Evolutionary conservation across 2,329 filamentous ascomycete species (phyloP).

Genomic region (Colletotrichum cordylinicola): DNA sequence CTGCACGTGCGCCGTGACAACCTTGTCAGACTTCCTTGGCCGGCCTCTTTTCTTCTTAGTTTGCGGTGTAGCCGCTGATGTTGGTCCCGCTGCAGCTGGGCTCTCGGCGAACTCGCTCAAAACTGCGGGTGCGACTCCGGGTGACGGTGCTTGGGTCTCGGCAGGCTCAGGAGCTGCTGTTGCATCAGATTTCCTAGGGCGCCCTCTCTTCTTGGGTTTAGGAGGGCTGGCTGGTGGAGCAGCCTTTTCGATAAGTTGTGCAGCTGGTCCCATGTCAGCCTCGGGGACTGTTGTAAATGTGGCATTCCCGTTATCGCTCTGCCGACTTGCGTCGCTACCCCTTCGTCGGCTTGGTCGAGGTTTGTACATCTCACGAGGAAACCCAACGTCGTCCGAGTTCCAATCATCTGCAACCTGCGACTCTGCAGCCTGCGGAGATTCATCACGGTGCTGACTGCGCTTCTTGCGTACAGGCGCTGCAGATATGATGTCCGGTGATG

Average conservation of each 20-base stretch:
- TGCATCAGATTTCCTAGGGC: constrained; percentile 14
- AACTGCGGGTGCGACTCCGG: background rate
- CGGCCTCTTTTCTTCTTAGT: constrained; percentile 37
- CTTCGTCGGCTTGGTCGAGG: constrained; percentile 21
- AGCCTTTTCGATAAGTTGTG: background rate
- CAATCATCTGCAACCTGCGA: constrained; percentile 1
- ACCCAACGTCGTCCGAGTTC: constrained; percentile 19
- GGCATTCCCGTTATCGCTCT: background rate
- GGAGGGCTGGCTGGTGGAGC: background rate
- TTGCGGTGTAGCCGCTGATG: background rate
- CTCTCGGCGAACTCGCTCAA: background rate
- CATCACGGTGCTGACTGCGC: background rate
- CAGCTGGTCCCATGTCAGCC: background rate
- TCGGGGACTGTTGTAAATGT: background rate
- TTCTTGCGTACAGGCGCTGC: constrained; percentile 14
- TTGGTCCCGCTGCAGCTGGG: background rate
- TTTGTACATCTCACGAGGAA: background rate
- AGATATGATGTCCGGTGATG: constrained; percentile 27
- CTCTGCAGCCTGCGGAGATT: background rate
- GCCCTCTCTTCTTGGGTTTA: constrained; percentile 20
- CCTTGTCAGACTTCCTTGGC: constrained; percentile 42
- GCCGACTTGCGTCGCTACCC: constrained; percentile 13
- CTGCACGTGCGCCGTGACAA: constrained; percentile 4
- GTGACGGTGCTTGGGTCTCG: background rate
- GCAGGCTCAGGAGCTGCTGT: background rate